A percentile compares a stretch with the other conserved stretches of the same genome.
Evolutionary conservation across 2,329 filamentous ascomycete species (phyloP).

Genomic region (Furcasterigmium furcatum): DNA sequence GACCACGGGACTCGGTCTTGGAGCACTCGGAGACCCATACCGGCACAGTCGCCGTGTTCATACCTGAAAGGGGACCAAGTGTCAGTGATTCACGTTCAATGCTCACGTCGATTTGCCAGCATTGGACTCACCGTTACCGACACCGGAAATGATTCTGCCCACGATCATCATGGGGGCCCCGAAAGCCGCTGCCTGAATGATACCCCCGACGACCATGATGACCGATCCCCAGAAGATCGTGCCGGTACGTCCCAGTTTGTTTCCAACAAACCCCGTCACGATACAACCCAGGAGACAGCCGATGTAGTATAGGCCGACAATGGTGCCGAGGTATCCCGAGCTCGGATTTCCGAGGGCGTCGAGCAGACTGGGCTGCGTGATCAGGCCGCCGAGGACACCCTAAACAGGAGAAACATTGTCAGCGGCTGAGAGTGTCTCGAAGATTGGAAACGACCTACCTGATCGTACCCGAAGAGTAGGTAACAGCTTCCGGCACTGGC

Average conservation of each 20-base stretch:
- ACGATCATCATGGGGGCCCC: slow-evolving; percentile 1
- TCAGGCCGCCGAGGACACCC: neutral
- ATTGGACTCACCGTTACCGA: neutral
- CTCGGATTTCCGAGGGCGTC: neutral
- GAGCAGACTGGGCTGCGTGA: neutral
- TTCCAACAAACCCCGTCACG: neutral
- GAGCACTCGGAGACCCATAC: slow-evolving; percentile 1
- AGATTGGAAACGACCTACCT: neutral
- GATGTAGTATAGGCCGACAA: slow-evolving; percentile 1
- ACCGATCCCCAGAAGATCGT: neutral
- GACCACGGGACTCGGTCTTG: neutral
- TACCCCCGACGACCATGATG: neutral
- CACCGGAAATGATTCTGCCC: neutral
- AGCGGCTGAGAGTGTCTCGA: neutral
- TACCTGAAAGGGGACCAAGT: neutral
- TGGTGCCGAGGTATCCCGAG: neutral
- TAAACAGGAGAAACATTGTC: neutral
- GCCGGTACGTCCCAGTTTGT: neutral
- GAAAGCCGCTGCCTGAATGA: neutral
- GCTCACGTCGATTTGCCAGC: neutral
- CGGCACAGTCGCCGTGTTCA: neutral
- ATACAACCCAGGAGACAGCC: neutral
- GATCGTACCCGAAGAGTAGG: neutral
- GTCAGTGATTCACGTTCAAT: neutral
- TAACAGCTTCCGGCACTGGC: slow-evolving; percentile 2